These are phyloP conservation scores for Caryopteris hybrid DNA, from an alignment of 305 asterid species.

Conservation along the genomic window DNA sequence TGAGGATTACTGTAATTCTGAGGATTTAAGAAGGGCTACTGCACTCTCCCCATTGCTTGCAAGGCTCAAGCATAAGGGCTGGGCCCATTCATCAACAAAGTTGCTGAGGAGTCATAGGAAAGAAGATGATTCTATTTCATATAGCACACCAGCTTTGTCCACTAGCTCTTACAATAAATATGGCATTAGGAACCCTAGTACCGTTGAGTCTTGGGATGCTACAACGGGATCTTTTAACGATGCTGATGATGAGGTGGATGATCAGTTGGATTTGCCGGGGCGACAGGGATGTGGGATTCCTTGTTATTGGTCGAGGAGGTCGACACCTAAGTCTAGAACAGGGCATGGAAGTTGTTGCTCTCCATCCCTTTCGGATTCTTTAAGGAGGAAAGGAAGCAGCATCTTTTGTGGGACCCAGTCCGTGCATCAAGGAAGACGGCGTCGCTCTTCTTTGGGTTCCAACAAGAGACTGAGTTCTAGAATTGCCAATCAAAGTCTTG, in stretches of 20 bases:
- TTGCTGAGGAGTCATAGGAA: conserved; percentile 37
- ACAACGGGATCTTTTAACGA: conserved; percentile 69
- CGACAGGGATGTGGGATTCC: conserved; percentile 86
- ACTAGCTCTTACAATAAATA: conserved; percentile 60
- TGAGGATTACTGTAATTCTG: conserved; percentile 59
- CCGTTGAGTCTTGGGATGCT: conserved; percentile 72
- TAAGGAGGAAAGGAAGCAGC: conserved; percentile 73
- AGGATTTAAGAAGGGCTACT: conserved; percentile 54
- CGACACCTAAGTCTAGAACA: conserved; percentile 69
- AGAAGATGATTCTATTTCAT: conserved; percentile 64
- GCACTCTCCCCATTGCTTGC: conserved; percentile 64
- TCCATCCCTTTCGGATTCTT: conserved; percentile 82
- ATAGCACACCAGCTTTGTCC: conserved; percentile 71
- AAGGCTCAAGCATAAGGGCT: conserved; percentile 50
- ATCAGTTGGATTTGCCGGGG: conserved; percentile 68
- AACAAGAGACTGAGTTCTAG: conserved; percentile 51
- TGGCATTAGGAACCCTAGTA: conserved; percentile 51
- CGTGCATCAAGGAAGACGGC: conserved; percentile 45
- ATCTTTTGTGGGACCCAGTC: conserved; percentile 61
- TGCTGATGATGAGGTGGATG: conserved; percentile 77
- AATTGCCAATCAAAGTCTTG: conserved; percentile 40
- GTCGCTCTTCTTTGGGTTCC: conserved; percentile 43
- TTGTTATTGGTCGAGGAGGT: conserved; percentile 88
- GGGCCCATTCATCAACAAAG: conserved; percentile 49
- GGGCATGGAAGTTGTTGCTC: conserved; percentile 68